Conservation (phyloP, 2,329 filamentous ascomycete species). For the Pseudohalonectria lignicola region DNA sequence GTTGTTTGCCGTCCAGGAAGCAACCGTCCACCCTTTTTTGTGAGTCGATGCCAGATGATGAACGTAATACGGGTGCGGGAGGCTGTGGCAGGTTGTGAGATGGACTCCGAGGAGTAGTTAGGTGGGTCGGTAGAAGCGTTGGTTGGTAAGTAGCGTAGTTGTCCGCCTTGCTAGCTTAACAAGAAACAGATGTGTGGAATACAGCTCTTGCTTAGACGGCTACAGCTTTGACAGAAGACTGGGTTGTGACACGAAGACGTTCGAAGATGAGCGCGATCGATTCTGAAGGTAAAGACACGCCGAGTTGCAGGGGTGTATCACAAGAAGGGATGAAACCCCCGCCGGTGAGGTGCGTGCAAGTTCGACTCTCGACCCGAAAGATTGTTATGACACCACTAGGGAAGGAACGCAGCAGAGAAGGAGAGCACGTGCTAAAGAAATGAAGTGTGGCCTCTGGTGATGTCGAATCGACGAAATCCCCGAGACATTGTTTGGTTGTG, state of each 20-base stretch:
- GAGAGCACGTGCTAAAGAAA: conserved; percentile 2
- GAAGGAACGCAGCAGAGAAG: neutral
- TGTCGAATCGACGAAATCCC: neutral
- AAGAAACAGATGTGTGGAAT: too few relatives aligned
- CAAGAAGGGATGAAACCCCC: neutral
- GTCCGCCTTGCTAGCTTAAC: too few relatives aligned
- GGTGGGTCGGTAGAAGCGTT: neutral
- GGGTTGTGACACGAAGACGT: neutral
- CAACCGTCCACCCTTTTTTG: too few relatives aligned
- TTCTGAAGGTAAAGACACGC: neutral
- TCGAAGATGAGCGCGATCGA: neutral
- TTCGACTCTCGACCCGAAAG: neutral
- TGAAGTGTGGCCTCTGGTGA: conserved; percentile 1
- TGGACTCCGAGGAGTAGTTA: neutral
- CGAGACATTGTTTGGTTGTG: neutral
- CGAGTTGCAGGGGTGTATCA: neutral
- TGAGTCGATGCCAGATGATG: too few relatives aligned
- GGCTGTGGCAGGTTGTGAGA: neutral
- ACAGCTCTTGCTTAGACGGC: neutral
- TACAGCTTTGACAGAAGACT: neutral
- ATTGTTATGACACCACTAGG: too few relatives aligned
- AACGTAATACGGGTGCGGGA: neutral
- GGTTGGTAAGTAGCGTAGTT: too few relatives aligned
- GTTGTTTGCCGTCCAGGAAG: neutral
- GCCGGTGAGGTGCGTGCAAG: neutral